A percentile compares a stretch with the other conserved stretches of the same genome.
These are phyloP conservation scores for Suillus decipiens DNA, from an alignment of 768 basidiomycete genomes.

Conservation along the genomic window DNA sequence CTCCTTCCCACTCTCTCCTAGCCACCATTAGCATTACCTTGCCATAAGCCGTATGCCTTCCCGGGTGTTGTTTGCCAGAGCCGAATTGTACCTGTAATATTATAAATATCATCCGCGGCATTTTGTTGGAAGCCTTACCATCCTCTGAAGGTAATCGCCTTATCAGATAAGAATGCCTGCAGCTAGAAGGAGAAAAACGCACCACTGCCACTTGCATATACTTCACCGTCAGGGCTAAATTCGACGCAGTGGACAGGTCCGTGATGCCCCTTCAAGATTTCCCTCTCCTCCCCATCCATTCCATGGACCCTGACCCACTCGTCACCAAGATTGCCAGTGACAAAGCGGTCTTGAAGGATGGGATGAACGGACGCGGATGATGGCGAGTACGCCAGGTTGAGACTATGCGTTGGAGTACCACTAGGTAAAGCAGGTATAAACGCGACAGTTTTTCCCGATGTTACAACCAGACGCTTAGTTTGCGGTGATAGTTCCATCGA, in stretches of 20 bases:
- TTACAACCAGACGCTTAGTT: conserved; percentile 84
- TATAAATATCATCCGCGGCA: neutral
- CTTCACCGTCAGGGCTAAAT: conserved; percentile 94
- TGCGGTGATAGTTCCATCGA: conserved; percentile 90
- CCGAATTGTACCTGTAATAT: conserved; percentile 78
- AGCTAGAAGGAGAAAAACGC: conserved; percentile 37
- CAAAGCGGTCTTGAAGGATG: conserved; percentile 82
- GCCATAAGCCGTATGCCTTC: conserved; percentile 91
- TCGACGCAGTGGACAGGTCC: conserved; percentile 95
- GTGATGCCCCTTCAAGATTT: conserved; percentile 94
- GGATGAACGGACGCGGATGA: conserved; percentile 97
- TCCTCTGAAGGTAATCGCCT: conserved; percentile 54
- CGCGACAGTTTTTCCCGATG: conserved; percentile 88
- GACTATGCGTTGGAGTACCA: conserved; percentile 66
- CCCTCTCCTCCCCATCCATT: conserved; percentile 86
- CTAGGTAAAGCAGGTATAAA: conserved; percentile 81
- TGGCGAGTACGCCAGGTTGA: conserved; percentile 81
- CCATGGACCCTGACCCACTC: conserved; percentile 97
- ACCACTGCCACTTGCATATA: conserved; percentile 97
- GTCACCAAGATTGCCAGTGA: conserved; percentile 86
- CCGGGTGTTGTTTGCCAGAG: conserved; percentile 97
- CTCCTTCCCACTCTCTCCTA: conserved; percentile 30
- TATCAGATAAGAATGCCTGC: conserved; percentile 14
- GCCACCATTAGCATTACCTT: conserved; percentile 55
- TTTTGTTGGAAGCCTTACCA: conserved; percentile 40